A percentile compares a stretch with the other conserved stretches of the same genome.
Conservation (phyloP, 2,329 filamentous ascomycete species). For the Leptographium galeiforme region DNA sequence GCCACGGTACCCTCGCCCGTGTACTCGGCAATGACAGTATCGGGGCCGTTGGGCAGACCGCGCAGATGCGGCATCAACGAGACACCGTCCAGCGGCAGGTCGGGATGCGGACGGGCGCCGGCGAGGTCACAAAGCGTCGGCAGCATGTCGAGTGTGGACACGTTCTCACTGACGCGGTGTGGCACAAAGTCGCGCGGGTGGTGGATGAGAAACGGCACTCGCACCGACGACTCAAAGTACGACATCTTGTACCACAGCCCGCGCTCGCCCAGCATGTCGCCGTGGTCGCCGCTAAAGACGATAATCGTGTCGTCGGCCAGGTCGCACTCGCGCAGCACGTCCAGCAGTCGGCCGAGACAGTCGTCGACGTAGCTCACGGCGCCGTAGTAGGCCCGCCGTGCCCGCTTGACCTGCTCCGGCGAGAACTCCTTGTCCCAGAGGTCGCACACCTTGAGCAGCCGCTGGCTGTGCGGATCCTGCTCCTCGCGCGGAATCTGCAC, state of each 20-base stretch:
- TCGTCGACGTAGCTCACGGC: slow-evolving; percentile 91
- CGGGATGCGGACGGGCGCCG: slow-evolving; percentile 52
- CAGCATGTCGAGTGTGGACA: slow-evolving; percentile 81
- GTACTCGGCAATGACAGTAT: slow-evolving; percentile 91
- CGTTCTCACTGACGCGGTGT: slow-evolving; percentile 66
- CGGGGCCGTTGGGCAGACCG: slow-evolving; percentile 43
- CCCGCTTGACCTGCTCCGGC: slow-evolving; percentile 73
- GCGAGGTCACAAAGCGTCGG: slow-evolving; percentile 79
- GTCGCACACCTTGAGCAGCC: slow-evolving; percentile 75
- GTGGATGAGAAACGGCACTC: slow-evolving; percentile 77
- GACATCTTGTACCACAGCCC: slow-evolving; percentile 90
- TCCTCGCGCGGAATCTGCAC: slow-evolving; percentile 67
- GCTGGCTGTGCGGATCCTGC: slow-evolving; percentile 76
- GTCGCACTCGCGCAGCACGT: slow-evolving; percentile 64
- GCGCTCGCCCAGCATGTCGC: slow-evolving; percentile 89
- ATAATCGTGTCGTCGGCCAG: slow-evolving; percentile 79
- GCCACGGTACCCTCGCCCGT: slow-evolving; percentile 84
- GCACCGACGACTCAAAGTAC: slow-evolving; percentile 84
- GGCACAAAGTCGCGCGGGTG: slow-evolving; percentile 62
- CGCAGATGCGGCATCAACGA: slow-evolving; percentile 70
- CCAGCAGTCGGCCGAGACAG: slow-evolving; percentile 71
- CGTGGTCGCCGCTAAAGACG: slow-evolving; percentile 86
- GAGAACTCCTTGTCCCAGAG: slow-evolving; percentile 73
- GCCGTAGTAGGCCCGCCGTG: slow-evolving; percentile 80
- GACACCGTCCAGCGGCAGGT: slow-evolving; percentile 73